Conservation (phyloP, 1,284 basidiomycete genomes). For the Fereydounia khargensis region DNA sequence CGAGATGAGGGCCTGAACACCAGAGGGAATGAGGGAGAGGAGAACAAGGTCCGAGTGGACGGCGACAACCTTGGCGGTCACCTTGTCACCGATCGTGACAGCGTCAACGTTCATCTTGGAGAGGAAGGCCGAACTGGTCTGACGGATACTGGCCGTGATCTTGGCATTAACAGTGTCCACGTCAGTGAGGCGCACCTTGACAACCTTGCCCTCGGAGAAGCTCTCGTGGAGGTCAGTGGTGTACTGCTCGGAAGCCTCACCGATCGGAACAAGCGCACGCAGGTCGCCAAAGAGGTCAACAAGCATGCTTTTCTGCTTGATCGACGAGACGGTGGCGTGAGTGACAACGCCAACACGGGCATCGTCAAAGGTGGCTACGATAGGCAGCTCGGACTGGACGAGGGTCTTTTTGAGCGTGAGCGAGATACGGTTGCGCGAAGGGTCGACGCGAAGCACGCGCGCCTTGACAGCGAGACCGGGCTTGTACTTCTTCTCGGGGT, state of each 20-base stretch:
- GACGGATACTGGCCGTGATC: constrained; percentile 82
- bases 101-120: constrained; percentile 50
- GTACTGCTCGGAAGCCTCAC: constrained; percentile 38
- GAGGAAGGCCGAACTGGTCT: constrained; percentile 62
- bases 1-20: constrained; percentile 77
- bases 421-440: constrained; percentile 75
- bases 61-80: constrained; percentile 43
- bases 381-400: constrained; percentile 69
- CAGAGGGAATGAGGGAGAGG: constrained; percentile 59
- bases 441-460: constrained; percentile 80
- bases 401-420: constrained; percentile 91
- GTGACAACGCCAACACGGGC: constrained; percentile 72
- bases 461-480: constrained; percentile 80
- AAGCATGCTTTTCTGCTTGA: constrained; percentile 42
- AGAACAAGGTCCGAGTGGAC: constrained; percentile 52
- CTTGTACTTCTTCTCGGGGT: constrained; percentile 74
- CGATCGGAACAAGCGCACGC: constrained; percentile 71
- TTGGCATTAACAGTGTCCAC: constrained; percentile 67
- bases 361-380: constrained; percentile 66
- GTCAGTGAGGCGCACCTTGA: constrained; percentile 81
- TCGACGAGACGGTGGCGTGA: constrained; percentile 71
- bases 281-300: constrained; percentile 71
- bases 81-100: constrained; percentile 49
- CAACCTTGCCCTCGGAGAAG: constrained; percentile 70
- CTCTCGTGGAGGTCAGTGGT: constrained; percentile 62